These are phyloP conservation scores for Starmerella geochares DNA, from an alignment of 805 yeast genomes.

Conservation along the genomic window DNA sequence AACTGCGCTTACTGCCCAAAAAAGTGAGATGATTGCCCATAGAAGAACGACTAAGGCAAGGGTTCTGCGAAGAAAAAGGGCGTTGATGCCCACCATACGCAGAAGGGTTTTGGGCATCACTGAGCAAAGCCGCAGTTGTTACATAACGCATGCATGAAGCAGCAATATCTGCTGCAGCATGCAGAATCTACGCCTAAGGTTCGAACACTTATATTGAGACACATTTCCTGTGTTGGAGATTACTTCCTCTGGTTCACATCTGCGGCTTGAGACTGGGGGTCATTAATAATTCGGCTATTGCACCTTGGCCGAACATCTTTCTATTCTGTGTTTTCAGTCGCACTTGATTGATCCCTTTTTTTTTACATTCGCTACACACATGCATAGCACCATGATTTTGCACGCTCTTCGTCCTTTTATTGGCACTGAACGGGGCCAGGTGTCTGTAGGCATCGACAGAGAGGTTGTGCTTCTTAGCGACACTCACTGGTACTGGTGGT, in stretches of 20 bases:
- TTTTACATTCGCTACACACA: background rate
- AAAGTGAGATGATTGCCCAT: background rate
- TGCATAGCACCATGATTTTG: constrained; percentile 29
- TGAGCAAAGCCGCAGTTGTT: background rate
- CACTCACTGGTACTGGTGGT: constrained; percentile 95
- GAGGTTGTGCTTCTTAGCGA: constrained; percentile 71
- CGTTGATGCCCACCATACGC: background rate
- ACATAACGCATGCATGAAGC: constrained; percentile 1
- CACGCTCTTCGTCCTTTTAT: constrained; percentile 79
- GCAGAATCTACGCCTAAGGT: background rate
- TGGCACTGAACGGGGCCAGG: constrained; percentile 91
- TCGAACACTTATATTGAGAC: background rate
- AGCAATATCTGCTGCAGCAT: constrained; percentile 3
- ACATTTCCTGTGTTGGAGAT: too few species aligned
- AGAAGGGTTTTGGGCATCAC: background rate
- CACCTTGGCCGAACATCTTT: too few species aligned
- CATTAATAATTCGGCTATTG: too few species aligned
- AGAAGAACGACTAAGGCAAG: background rate
- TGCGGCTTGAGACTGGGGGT: too few species aligned
- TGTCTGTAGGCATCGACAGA: constrained; percentile 68
- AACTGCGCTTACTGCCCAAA: background rate
- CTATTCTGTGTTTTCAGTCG: too few species aligned
- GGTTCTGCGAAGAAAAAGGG: background rate
- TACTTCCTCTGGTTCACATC: too few species aligned
- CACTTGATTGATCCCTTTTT: background rate